phyloP scores from a whole-genome alignment of 1,139 yeast species.

The Diutina neorugosa region DNA sequence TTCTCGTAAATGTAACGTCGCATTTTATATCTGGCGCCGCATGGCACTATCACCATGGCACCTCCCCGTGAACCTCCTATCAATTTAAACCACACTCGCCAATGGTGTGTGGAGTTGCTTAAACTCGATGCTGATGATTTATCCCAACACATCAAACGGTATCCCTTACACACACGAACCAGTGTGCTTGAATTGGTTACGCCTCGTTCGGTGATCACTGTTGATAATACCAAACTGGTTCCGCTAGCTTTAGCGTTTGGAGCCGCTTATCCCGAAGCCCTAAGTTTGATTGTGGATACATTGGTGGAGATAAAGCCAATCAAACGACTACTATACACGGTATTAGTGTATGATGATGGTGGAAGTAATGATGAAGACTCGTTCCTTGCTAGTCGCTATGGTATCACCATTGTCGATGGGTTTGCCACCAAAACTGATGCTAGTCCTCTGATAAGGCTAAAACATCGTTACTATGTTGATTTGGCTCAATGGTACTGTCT shows the following conservation, averaged over 20 bases:
- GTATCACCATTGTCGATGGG: not conserved
- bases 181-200: not conserved
- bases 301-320: not conserved
- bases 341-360: not conserved
- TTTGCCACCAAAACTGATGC: not conserved
- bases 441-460: not conserved
- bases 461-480: not conserved
- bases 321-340: not conserved
- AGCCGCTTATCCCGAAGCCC: not conserved
- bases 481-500: slow-evolving; percentile 1
- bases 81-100: not conserved
- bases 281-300: not conserved
- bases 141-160: not conserved
- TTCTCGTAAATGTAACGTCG: not conserved
- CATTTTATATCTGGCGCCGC: too few species aligned
- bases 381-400: not conserved
- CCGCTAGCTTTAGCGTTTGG: not conserved
- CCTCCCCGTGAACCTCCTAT: not conserved
- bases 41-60: not conserved
- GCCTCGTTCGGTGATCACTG: not conserved
- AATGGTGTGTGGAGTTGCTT: not conserved
- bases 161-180: not conserved
- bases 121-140: not conserved
- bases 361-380: not conserved
- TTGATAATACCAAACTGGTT: not conserved